These are phyloP conservation scores for Ajuga chamaepitys DNA, from an alignment of 257 asterid species.

Conservation along the genomic window DNA sequence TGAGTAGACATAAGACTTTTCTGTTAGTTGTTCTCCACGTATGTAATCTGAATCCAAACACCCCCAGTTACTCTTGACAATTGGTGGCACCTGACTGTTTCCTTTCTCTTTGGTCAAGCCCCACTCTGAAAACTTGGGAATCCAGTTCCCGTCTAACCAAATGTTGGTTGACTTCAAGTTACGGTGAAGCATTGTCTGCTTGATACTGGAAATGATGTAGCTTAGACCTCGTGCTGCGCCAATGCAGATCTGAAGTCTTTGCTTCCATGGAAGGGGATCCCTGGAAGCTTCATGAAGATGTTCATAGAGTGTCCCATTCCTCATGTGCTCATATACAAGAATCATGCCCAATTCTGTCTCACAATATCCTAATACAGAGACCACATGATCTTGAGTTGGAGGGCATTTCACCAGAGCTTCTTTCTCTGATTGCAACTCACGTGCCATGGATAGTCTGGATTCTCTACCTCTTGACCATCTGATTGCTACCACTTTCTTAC, in stretches of 20 bases:
- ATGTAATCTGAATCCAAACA: conserved; percentile 50
- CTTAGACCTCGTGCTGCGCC: conserved; percentile 46
- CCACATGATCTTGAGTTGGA: conserved; percentile 31
- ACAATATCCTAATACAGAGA: conserved; percentile 46
- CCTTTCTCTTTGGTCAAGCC: conserved; percentile 31
- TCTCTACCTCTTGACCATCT: conserved; percentile 37
- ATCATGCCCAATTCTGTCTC: conserved; percentile 35
- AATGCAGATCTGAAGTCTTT: conserved; percentile 59
- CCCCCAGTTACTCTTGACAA: conserved; percentile 24
- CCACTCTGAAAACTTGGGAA: conserved; percentile 49
- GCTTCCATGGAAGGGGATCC: conserved; percentile 59
- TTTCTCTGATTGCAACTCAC: conserved; percentile 41
- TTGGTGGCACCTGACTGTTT: conserved; percentile 11
- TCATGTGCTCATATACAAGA: conserved; percentile 46
- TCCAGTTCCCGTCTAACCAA: conserved; percentile 50
- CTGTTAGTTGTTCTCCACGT: conserved; percentile 34
- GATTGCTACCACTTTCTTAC: conserved; percentile 34
- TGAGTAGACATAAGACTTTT: conserved; percentile 49
- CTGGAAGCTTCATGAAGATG: conserved; percentile 45
- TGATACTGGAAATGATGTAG: conserved; percentile 34
- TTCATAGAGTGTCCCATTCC: conserved; percentile 49
- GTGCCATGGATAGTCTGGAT: conserved; percentile 39
- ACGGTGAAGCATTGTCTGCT: conserved; percentile 47
- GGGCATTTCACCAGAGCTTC: conserved; percentile 28
- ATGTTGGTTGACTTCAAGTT: conserved; percentile 48